Percentiles rank a stretch among this genome's conserved stretches.
These are phyloP conservation scores for Sugiyamaella marilandica DNA, from an alignment of 805 yeast species.

Conservation along the genomic window DNA sequence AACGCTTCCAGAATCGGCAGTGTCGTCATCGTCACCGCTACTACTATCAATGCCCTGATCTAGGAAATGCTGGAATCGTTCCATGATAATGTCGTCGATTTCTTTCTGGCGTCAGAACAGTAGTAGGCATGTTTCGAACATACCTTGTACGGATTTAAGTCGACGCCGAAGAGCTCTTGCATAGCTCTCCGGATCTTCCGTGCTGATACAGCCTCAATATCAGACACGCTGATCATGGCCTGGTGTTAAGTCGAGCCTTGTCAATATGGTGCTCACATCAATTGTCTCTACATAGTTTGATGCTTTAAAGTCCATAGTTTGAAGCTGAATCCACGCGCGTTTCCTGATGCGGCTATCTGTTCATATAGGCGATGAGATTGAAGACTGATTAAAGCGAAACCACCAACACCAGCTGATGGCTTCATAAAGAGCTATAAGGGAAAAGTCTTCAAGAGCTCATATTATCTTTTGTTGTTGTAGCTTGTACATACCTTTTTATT, in stretches of 20 bases:
- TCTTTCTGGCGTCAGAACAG: constrained; percentile 40
- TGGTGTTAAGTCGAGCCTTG: constrained; percentile 21
- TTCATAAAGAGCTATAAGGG: too few species aligned
- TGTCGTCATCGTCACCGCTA: not conserved
- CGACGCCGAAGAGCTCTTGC: constrained; percentile 60
- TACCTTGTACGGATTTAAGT: constrained; percentile 43
- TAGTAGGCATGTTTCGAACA: not conserved
- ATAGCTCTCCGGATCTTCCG: constrained; percentile 66
- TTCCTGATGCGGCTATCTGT: too few species aligned
- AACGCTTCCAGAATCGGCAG: not conserved
- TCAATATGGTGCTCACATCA: constrained; percentile 43
- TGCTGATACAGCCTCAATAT: constrained; percentile 64
- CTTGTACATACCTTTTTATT: too few species aligned
- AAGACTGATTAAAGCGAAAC: too few species aligned
- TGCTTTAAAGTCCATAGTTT: constrained; percentile 19
- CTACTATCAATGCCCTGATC: constrained; percentile 29
- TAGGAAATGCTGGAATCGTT: constrained; percentile 47
- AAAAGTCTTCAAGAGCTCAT: too few species aligned
- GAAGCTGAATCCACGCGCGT: not conserved
- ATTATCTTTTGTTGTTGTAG: too few species aligned
- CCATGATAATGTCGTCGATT: constrained; percentile 56
- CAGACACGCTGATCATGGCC: constrained; percentile 71
- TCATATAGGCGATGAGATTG: too few species aligned
- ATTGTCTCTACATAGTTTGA: constrained; percentile 54
- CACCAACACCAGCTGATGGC: too few species aligned